Conservation (phyloP, 164 flowering plant genomes). For the Macadamia integrifolia region DNA sequence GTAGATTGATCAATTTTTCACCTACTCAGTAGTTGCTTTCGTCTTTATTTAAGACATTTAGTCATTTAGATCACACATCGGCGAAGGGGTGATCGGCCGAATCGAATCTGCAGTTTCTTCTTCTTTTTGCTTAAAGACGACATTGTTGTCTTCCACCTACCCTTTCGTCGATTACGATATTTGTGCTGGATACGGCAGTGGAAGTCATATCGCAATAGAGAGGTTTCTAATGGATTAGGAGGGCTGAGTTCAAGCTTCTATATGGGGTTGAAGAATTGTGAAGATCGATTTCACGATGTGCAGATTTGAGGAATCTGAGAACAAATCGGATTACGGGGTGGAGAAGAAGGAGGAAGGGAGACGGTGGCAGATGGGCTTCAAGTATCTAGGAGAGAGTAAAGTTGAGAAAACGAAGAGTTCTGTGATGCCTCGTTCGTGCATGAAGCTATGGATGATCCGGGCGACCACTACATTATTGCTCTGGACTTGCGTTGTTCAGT, state of each 20-base stretch:
- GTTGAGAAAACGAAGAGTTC: slow-evolving; percentile 44
- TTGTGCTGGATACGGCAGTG: neutral
- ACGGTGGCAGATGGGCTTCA: slow-evolving; percentile 29
- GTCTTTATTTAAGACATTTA: slow-evolving; percentile 1
- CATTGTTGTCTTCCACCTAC: neutral
- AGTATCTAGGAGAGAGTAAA: slow-evolving; percentile 26
- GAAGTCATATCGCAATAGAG: neutral
- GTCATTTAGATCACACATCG: neutral
- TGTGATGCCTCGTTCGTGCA: slow-evolving; percentile 26
- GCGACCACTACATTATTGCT: slow-evolving; percentile 72
- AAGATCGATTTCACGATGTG: slow-evolving; percentile 13
- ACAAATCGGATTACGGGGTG: slow-evolving; percentile 4
- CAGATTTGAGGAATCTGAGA: slow-evolving; percentile 15
- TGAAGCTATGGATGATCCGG: slow-evolving; percentile 84
- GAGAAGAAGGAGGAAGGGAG: slow-evolving; percentile 12
- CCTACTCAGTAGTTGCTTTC: neutral
- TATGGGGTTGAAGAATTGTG: slow-evolving; percentile 1
- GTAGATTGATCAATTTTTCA: neutral
- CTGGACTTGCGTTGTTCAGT: slow-evolving; percentile 84
- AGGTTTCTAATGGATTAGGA: neutral
- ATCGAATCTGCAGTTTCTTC: slow-evolving; percentile 4
- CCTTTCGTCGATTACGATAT: neutral
- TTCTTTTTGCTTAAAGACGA: neutral
- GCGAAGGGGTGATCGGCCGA: neutral
- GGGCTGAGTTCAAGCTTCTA: slow-evolving; percentile 4